A percentile compares a stretch with the other conserved stretches of the same genome.
These are phyloP conservation scores for Collariella sp. DNA, from an alignment of 495 filamentous ascomycete species.

Conservation along the genomic window DNA sequence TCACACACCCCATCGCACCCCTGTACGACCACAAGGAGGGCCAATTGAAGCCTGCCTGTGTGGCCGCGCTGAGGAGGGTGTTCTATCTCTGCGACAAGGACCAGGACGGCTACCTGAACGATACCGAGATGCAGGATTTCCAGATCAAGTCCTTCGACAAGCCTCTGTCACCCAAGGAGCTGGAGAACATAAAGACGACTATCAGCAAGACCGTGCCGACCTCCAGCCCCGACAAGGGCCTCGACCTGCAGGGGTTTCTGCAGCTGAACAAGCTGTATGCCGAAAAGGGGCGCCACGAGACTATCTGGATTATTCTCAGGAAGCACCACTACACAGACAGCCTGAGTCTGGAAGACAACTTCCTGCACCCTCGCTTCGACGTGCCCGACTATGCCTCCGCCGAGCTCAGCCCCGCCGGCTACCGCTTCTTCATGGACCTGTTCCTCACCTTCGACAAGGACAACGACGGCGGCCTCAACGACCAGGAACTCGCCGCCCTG, in stretches of 20 bases:
- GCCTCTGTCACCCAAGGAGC: constrained; percentile 63
- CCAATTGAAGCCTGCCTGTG: constrained; percentile 76
- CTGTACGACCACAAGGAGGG: constrained; percentile 93
- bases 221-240: constrained; percentile 60
- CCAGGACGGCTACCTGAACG: constrained; percentile 87
- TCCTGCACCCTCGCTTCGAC: constrained; percentile 90
- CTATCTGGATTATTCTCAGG: constrained; percentile 92
- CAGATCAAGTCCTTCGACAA: constrained; percentile 88
- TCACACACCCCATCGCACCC: constrained; percentile 93
- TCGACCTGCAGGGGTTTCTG: constrained; percentile 75
- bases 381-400: constrained; percentile 85
- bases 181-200: constrained; percentile 78
- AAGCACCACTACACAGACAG: constrained; percentile 96
- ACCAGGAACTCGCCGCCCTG: constrained; percentile 70
- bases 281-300: constrained; percentile 96
- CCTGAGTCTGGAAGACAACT: constrained; percentile 77
- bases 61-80: constrained; percentile 75
- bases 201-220: constrained; percentile 59
- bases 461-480: constrained; percentile 88
- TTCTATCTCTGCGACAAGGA: constrained; percentile 96
- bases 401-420: constrained; percentile 88
- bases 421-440: constrained; percentile 94
- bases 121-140: constrained; percentile 83
- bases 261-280: constrained; percentile 90
- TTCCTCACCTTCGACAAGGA: constrained; percentile 94